Evolutionary conservation across 768 basidiomycete genomes (phyloP).

Genomic region (Hortiboletus flavorubellus): DNA sequence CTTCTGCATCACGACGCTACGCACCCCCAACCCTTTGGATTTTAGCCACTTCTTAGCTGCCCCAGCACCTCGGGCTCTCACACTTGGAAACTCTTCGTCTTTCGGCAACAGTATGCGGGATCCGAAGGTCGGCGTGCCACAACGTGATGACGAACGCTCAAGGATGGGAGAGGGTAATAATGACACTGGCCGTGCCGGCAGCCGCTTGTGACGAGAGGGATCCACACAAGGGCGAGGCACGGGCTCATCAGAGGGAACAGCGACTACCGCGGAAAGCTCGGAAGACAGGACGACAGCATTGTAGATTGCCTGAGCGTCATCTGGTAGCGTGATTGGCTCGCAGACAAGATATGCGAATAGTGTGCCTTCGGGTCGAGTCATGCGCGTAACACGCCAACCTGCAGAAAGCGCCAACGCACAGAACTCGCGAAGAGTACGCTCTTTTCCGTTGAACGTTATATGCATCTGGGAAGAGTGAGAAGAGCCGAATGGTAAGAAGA

Average conservation of each 20-base stretch:
- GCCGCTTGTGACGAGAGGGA: slow-evolving; percentile 5
- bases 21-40: slow-evolving; percentile 29
- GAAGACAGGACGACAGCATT: slow-evolving; percentile 18
- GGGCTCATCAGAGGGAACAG: slow-evolving; percentile 8
- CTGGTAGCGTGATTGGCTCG: slow-evolving; percentile 54
- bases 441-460: slow-evolving; percentile 62
- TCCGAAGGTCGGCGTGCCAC: slow-evolving; percentile 62
- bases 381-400: slow-evolving; percentile 60
- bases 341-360: slow-evolving; percentile 72
- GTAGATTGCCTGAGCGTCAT: slow-evolving; percentile 25
- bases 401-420: slow-evolving; percentile 50
- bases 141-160: slow-evolving; percentile 48
- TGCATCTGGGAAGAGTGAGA: slow-evolving; percentile 52
- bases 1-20: slow-evolving; percentile 20
- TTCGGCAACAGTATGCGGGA: slow-evolving; percentile 38
- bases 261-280: slow-evolving; percentile 14
- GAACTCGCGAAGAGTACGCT: slow-evolving; percentile 65
- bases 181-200: slow-evolving; percentile 6
- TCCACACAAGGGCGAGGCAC: background rate
- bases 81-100: slow-evolving; percentile 23
- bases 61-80: slow-evolving; percentile 9
- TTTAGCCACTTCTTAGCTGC: slow-evolving; percentile 28
- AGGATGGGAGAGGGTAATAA: slow-evolving; percentile 29
- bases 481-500: background rate
- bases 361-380: slow-evolving; percentile 56